These are phyloP conservation scores for Graphilbum fragrans DNA, from an alignment of 2,329 filamentous ascomycete genomes.

Conservation along the genomic window DNA sequence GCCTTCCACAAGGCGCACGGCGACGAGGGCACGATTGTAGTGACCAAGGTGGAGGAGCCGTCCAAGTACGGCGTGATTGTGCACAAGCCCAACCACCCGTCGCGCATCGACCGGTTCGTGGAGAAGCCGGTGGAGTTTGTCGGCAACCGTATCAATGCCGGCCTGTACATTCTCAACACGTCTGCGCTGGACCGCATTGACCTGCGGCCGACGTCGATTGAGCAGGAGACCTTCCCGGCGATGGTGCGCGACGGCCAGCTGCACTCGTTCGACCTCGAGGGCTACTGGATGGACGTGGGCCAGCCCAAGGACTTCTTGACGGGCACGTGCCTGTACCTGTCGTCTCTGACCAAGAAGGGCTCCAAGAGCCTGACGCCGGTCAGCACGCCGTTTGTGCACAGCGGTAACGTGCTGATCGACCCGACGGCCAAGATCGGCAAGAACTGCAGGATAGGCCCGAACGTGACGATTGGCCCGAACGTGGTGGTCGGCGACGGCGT, in stretches of 20 bases:
- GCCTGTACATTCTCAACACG: conserved; percentile 96
- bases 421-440: conserved; percentile 91
- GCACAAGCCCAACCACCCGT: conserved; percentile 84
- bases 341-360: conserved; percentile 79
- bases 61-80: conserved; percentile 98
- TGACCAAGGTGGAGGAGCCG: conserved; percentile 97
- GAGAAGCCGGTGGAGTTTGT: conserved; percentile 99
- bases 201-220: conserved; percentile 90
- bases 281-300: conserved; percentile 99
- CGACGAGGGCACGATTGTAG: conserved; percentile 92
- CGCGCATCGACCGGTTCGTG: conserved; percentile 94
- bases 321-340: conserved; percentile 92
- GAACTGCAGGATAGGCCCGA: conserved; percentile 96
- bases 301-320: conserved; percentile 98
- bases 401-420: conserved; percentile 92
- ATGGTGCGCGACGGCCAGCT: conserved; percentile 82
- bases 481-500: conserved; percentile 91
- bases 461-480: conserved; percentile 89
- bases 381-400: conserved; percentile 70
- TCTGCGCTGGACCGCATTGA: conserved; percentile 85
- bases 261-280: conserved; percentile 92
- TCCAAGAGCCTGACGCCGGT: conserved; percentile 69
- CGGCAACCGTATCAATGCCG: conserved; percentile 96
- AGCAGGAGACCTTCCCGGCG: conserved; percentile 96
- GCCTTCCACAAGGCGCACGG: conserved; percentile 90